phyloP scores from a whole-genome alignment of 1,139 yeast genomes.

The Spathaspora sp. region DNA sequence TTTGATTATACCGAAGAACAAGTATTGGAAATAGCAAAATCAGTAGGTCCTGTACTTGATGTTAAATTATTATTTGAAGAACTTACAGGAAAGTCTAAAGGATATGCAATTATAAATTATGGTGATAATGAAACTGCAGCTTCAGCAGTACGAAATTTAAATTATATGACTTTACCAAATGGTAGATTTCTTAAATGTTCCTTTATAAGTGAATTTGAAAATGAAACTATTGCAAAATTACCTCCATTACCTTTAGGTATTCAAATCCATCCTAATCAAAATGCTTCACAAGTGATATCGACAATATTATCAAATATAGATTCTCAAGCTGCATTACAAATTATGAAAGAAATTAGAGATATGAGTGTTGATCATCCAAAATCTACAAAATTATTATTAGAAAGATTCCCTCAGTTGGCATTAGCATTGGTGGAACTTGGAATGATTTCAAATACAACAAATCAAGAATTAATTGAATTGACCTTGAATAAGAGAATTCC shows the following conservation, averaged over 20 bases:
- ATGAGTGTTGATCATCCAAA: conserved; percentile 64
- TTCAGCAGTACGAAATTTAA: conserved; percentile 86
- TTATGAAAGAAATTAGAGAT: conserved; percentile 60
- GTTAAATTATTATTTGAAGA: conserved; percentile 81
- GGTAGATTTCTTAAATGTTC: conserved; percentile 68
- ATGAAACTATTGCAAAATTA: conserved; percentile 25
- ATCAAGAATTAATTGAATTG: conserved; percentile 52
- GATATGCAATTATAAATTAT: conserved; percentile 85
- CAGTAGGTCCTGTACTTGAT: conserved; percentile 85
- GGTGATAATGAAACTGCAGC: conserved; percentile 78
- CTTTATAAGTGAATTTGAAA: conserved; percentile 49
- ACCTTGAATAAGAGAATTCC: conserved; percentile 34
- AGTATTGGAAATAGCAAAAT: conserved; percentile 69
- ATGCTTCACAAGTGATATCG: conserved; percentile 64
- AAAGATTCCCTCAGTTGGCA: conserved; percentile 73
- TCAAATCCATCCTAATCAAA: conserved; percentile 51
- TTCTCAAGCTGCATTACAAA: conserved; percentile 52
- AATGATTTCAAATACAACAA: conserved; percentile 57
- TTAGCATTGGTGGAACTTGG: conserved; percentile 81
- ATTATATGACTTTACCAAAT: conserved; percentile 75
- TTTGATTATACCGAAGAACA: conserved; percentile 79
- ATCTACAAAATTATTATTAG: conserved; percentile 61
- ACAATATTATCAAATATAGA: conserved; percentile 57
- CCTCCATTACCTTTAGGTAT: conserved; percentile 51
- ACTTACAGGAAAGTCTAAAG: conserved; percentile 87